Percentiles rank a stretch among this genome's conserved stretches.
Evolutionary conservation across 352 stramenopile species (phyloP).

Genomic region (Phytopythium ostracodes): DNA sequence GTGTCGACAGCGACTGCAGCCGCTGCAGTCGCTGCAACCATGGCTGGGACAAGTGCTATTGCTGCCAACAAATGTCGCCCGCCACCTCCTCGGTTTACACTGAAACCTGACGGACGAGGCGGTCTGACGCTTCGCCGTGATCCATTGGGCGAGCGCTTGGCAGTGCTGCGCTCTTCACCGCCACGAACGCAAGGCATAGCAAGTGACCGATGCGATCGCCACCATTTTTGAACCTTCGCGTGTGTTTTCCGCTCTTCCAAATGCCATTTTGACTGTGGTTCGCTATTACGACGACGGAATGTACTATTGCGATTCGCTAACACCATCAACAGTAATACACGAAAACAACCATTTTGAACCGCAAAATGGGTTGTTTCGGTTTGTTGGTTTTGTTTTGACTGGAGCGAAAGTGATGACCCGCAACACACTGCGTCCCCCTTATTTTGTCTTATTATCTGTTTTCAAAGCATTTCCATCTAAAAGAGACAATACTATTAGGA

Average conservation of each 20-base stretch:
- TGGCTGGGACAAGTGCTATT: slow-evolving; percentile 74
- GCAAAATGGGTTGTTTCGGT: not conserved
- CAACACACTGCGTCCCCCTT: not conserved
- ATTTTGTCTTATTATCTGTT: not conserved
- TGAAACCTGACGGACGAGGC: slow-evolving; percentile 27
- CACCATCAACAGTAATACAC: not conserved
- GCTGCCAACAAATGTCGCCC: slow-evolving; percentile 68
- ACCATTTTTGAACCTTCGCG: not conserved
- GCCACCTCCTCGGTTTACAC: slow-evolving; percentile 62
- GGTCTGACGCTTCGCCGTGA: not conserved
- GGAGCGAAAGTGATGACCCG: not conserved
- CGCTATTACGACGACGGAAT: not conserved
- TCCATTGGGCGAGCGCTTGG: not conserved
- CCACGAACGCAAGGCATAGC: too few species aligned
- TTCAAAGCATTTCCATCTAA: not conserved
- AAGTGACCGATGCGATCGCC: not conserved
- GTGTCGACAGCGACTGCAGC: slow-evolving; percentile 57
- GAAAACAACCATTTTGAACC: not conserved
- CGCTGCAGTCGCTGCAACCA: slow-evolving; percentile 64
- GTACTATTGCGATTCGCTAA: not conserved
- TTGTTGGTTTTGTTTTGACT: slow-evolving; percentile 4
- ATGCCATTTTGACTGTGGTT: slow-evolving; percentile 1
- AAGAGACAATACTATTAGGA: not conserved
- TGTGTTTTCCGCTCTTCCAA: not conserved
- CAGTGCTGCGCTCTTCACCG: too few species aligned